Evolutionary conservation across 1,284 basidiomycete genomes (phyloP).

Genomic region (Afroboletus lepidellus): DNA sequence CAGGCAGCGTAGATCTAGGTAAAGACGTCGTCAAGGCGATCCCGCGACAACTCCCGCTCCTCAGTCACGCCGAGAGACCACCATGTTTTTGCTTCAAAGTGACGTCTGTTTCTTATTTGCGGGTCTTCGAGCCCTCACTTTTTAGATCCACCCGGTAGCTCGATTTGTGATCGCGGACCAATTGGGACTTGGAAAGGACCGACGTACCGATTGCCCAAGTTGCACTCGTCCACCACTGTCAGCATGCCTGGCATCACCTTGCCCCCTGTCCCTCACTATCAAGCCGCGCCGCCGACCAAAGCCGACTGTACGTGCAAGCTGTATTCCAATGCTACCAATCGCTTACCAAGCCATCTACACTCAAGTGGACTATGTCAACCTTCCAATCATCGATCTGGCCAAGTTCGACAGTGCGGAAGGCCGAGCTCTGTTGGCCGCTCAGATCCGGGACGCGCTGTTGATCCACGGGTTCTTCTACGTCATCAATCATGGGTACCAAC

Average conservation of each 20-base stretch:
- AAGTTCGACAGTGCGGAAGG: conserved; percentile 50
- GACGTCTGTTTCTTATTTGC: no score
- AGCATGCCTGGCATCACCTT: conserved; percentile 20
- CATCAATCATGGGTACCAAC: conserved; percentile 49
- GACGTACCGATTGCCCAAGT: no score
- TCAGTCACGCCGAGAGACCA: no score
- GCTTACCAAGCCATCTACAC: background rate
- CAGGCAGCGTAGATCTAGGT: background rate
- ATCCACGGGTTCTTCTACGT: conserved; percentile 62
- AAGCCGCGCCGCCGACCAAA: conserved; percentile 22
- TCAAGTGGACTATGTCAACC: conserved; percentile 64
- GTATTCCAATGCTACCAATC: background rate
- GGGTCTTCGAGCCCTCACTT: no score
- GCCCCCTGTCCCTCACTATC: conserved; percentile 24
- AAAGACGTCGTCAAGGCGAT: background rate
- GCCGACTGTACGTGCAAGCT: conserved; percentile 19
- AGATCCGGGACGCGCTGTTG: conserved; percentile 56
- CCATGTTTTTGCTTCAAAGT: no score
- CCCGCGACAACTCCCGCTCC: background rate
- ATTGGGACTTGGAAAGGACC: no score
- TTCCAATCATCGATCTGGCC: conserved; percentile 64
- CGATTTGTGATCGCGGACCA: no score
- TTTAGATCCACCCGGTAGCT: no score
- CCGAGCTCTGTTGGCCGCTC: conserved; percentile 45
- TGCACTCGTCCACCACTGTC: background rate